Conservation (phyloP, 2,329 filamentous ascomycete species). For the Moelleriella libera region DNA sequence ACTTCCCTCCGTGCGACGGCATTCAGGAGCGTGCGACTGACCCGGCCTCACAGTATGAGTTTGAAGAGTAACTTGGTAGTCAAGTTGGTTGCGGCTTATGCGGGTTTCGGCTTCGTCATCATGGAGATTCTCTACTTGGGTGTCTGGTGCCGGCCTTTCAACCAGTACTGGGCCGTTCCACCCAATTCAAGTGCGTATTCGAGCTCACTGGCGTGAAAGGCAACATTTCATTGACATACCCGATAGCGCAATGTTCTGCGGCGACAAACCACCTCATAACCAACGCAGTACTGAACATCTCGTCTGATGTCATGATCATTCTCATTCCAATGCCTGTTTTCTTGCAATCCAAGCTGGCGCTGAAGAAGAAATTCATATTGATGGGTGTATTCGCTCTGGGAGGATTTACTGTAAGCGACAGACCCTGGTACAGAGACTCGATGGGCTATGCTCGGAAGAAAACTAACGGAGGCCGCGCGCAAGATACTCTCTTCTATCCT, state of each 20-base stretch:
- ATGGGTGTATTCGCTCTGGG: slow-evolving; percentile 29
- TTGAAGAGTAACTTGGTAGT: slow-evolving; percentile 31
- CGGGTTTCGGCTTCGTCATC: slow-evolving; percentile 28
- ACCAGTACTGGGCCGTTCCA: slow-evolving; percentile 43
- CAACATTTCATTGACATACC: not conserved
- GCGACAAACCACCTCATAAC: slow-evolving; percentile 42
- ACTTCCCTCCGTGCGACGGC: not conserved
- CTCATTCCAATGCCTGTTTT: slow-evolving; percentile 40
- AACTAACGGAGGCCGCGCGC: not conserved
- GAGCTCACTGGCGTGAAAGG: not conserved
- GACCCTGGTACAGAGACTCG: no score
- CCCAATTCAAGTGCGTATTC: slow-evolving; percentile 26
- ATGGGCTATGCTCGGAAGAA: no score
- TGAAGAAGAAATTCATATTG: slow-evolving; percentile 38
- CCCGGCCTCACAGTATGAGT: slow-evolving; percentile 20
- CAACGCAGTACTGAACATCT: slow-evolving; percentile 44
- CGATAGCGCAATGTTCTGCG: slow-evolving; percentile 40
- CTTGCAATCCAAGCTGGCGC: slow-evolving; percentile 30
- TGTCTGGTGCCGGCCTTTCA: slow-evolving; percentile 42
- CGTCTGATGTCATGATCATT: slow-evolving; percentile 46
- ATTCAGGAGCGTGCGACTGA: not conserved
- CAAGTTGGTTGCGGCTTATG: slow-evolving; percentile 32
- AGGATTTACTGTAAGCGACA: slow-evolving; percentile 26
- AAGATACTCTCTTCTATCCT: slow-evolving; percentile 36
- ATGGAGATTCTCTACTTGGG: slow-evolving; percentile 35